Base-by-base conservation (phyloP, 495 filamentous ascomycete genomes). In the Aspergillus sclerotioniger region DNA sequence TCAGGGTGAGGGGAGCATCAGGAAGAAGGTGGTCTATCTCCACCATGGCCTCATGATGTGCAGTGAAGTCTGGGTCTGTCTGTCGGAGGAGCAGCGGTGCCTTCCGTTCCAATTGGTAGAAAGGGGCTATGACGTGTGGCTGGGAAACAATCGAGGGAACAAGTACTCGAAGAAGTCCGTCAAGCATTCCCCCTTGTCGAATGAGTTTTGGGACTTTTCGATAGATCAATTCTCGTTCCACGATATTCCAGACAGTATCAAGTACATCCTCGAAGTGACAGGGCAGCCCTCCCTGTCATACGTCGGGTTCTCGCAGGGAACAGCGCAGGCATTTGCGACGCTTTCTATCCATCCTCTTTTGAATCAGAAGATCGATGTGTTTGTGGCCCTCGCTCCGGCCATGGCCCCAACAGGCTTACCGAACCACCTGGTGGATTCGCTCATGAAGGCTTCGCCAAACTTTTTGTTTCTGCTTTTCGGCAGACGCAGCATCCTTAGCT, bases 11-110 rank as follows among this genome's bases (percentile, higher is more conserved):
- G 76, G 77, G n/a, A 87, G 87, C 64, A 58, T 89, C 15, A 81
- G 80, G 72, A 96, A 96, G 75, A 89, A 86, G 57, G 90, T 97
- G 9, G 88, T 96, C 8, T 98, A 98, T 71, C 76, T 98, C 60
- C 94, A 98, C 71, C 94, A 98, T 73, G 94, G 94, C 20, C 79
- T 98, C 53, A 80, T 98, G 56, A 98, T 98, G 94, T 96, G 96
- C 71, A 96, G 92, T 71, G 94, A 98, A 75, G 94, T 98, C 19
- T 98, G 94, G 94, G 90, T 97, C 17, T 95, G 90, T 68, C 74
- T 91, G 64, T 92, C 93, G 3, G 91, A 98, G 49, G 86, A 85
- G 61, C 83, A 96, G 71, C 81, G 91, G 54, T 90, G 85, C 59
- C 77, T 98, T 12, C 91, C 94, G 0, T 98, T 98, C 71, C 82